These are phyloP conservation scores for Globisporangium spiculum DNA, from an alignment of 352 stramenopile genomes.

Conservation along the genomic window DNA sequence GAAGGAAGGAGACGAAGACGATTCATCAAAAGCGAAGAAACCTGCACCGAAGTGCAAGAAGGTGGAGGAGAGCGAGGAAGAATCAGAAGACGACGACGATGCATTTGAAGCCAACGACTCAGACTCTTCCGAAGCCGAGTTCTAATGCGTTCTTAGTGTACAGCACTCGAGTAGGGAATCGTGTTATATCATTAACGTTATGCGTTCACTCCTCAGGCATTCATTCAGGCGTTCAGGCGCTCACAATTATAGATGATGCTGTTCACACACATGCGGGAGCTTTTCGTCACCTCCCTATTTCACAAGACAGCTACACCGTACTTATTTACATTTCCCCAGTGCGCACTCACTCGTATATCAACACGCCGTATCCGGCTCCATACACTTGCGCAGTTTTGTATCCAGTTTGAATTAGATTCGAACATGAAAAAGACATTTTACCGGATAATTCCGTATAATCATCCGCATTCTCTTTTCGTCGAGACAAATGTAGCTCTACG, in stretches of 20 bases:
- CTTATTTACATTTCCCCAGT: neutral
- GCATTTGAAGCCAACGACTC: slow-evolving; percentile 24
- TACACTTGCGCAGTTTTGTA: too few species aligned
- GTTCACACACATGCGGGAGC: too few species aligned
- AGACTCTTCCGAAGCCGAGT: slow-evolving; percentile 38
- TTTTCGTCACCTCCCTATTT: neutral
- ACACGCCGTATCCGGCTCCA: too few species aligned
- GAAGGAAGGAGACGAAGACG: neutral
- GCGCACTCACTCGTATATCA: neutral
- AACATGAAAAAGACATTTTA: neutral
- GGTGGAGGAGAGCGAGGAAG: slow-evolving; percentile 4
- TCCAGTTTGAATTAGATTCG: neutral
- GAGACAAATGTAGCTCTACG: too few species aligned
- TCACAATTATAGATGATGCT: neutral
- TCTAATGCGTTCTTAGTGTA: slow-evolving; percentile 17
- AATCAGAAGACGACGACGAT: slow-evolving; percentile 11
- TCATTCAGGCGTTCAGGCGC: neutral
- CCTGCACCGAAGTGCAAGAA: slow-evolving; percentile 12
- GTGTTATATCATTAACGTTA: too few species aligned
- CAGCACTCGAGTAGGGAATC: neutral
- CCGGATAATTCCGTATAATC: neutral
- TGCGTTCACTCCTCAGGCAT: too few species aligned
- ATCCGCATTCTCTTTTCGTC: neutral
- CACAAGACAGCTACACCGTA: neutral
- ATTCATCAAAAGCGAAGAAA: neutral